Conservation (phyloP, 495 filamentous ascomycete genomes). For the Pseudotulostoma volvatum region DNA sequence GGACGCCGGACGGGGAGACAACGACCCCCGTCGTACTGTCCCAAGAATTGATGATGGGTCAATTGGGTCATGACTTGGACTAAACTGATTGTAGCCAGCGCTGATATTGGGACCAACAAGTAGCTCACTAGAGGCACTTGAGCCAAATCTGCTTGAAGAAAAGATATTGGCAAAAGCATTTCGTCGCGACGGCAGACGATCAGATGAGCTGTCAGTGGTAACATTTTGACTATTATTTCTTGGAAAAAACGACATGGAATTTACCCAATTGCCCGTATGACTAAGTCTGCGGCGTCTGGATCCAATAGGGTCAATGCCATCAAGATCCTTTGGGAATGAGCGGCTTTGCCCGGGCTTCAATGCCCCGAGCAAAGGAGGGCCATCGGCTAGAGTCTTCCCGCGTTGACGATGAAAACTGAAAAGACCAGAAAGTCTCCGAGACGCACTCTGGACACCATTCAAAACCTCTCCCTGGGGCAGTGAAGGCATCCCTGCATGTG, state of each 20-base stretch:
- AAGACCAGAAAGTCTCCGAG: conserved; percentile 39
- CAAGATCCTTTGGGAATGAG: conserved; percentile 57
- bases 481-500: conserved; percentile 12
- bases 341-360: conserved; percentile 66
- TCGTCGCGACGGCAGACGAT: conserved; percentile 27
- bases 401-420: conserved; percentile 57
- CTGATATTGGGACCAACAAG: conserved; percentile 27
- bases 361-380: conserved; percentile 52
- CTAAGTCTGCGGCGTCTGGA: conserved; percentile 46
- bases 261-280: conserved; percentile 44
- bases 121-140: conserved; percentile 24
- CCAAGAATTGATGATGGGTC: conserved; percentile 38
- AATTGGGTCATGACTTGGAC: conserved; percentile 39
- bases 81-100: conserved; percentile 45
- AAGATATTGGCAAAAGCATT: conserved; percentile 31
- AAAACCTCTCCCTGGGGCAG: conserved; percentile 23
- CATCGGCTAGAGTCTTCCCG: conserved; percentile 52
- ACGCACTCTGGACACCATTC: conserved; percentile 23
- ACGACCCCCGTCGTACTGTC: conserved; percentile 39
- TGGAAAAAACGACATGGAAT: conserved; percentile 38
- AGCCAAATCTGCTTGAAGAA: conserved; percentile 27
- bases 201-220: conserved; percentile 28
- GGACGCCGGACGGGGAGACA: conserved; percentile 61
- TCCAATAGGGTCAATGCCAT: conserved; percentile 54
- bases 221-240: conserved; percentile 26